Evolutionary conservation across 345 rosid genomes (phyloP).

Genomic region (Citrus cavaleriei): DNA sequence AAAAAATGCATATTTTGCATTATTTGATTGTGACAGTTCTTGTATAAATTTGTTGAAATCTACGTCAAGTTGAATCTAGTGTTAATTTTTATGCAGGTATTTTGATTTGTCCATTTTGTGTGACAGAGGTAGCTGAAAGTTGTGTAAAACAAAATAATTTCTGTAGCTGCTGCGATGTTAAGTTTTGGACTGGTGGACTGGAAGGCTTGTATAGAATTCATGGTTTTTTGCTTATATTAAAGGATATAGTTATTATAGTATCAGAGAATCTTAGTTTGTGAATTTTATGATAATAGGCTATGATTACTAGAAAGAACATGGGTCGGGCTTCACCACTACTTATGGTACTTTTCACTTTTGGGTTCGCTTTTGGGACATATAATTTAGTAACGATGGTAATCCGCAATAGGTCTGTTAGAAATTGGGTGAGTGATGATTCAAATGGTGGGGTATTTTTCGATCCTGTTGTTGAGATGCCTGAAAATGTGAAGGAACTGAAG

Average conservation of each 20-base stretch:
- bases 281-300: constrained; percentile 11
- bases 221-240: not conserved
- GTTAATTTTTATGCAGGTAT: constrained; percentile 17
- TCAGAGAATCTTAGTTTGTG: constrained; percentile 2
- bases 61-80: not conserved
- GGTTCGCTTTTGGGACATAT: constrained; percentile 72
- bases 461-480: constrained; percentile 73
- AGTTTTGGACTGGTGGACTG: not conserved
- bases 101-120: constrained; percentile 5
- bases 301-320: constrained; percentile 42
- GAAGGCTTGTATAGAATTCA: not conserved
- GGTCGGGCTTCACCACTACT: constrained; percentile 56
- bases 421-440: constrained; percentile 24
- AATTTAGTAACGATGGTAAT: constrained; percentile 57
- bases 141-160: not conserved
- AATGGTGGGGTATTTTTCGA: constrained; percentile 41
- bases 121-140: not conserved
- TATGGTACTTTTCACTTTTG: constrained; percentile 57
- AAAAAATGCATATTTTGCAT: not conserved
- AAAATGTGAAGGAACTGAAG: constrained; percentile 35
- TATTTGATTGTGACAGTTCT: not conserved
- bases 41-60: too few relatives aligned
- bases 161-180: not conserved
- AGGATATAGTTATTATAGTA: not conserved
- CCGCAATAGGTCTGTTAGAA: constrained; percentile 41